Evolutionary conservation across 495 filamentous ascomycete genomes (phyloP), one percentile per base, ranked within the genome.

Genomic region (Acidiella bohemica): DNA sequence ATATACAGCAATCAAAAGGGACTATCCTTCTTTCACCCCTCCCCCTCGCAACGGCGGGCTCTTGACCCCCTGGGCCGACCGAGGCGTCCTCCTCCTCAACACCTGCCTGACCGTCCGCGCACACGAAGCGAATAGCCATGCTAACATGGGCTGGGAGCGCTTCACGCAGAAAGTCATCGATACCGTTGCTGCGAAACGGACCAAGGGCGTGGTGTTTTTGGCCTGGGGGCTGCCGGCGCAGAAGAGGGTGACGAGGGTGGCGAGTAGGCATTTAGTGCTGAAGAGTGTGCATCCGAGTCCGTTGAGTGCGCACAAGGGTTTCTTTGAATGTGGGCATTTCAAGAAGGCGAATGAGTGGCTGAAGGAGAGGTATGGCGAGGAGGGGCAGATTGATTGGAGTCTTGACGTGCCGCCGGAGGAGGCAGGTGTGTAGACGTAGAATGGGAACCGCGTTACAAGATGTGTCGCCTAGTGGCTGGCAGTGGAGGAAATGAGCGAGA

Each of bases 101-200:
- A 84, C 90, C 8, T 88, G 81, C 49, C 68, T 97, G 12, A 95
- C 90, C 0, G 90, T 97, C 29, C 77, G 82, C 18, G 82, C 82
- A 14, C 83, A 88, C 55, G 73, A 87, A 39, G 74, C 90, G 14
- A 85, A 84, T 53, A 81, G 74, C 25, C 90, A 97, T 57, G 62
- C 76, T 0, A 75, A 77, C 49, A 73, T 73, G 35, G 90, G 90
- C 10, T 97, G 90, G 90, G 92, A 97, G 65, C 62, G 62, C 17
- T 80, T 97, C 57, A 97, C 90, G 26, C 84, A 93, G 53, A 80
- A 75, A 34, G 80, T 85, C 0, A 88, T 97, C 46, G 83, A 96
- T 43, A 70, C 80, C 2, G 82, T 96, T 4, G 79, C 81, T 4
- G 71, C 76, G 54, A 71, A 75, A 29, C 70, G 85, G 17, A 75